Base-by-base conservation (phyloP, 495 filamentous ascomycete genomes). In the Penicillium salamii region DNA sequence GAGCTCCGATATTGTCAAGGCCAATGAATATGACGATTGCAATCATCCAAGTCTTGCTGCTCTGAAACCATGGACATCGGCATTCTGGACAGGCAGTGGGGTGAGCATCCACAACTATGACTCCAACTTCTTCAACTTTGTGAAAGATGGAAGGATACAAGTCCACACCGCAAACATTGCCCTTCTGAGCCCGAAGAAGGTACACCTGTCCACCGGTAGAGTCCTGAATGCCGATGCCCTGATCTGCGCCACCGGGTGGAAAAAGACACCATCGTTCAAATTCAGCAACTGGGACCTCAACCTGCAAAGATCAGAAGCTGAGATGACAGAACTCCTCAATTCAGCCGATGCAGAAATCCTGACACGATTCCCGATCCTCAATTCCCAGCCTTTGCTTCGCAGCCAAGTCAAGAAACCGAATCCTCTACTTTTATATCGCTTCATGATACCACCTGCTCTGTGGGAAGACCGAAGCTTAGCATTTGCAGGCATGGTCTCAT, bases 101-200 rank as follows among this genome's bases (percentile, higher is more conserved):
- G 70, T 83, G 34, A 74, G 70, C 39, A 82, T 85, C 49, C 67
- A 84, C 33, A 86, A 86, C 63, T 85, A 82, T 48, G 71, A 73
- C 3, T 77, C 70, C 6, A 67, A 79, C 54, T 66, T 85, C 49
- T 82, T 79, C 49, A 73, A 81, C 2, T 55, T 74, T 1, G 67
- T 87, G 2, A 66, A 64, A 18, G 69, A 73, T 40, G 79, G 78
- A 7, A 75, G 62, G 15, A 70, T 85, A 26, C 71, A 62, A 5
- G 72, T 87, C 5, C 76, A 85, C 54, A 71, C 81, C 34, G 72
- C 75, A 14, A 78, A 86, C 52, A 69, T 87, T n/a, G 63, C 55
- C 0, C 41, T 51, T 1, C 65, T 86, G 0, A 50, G 51, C 7
- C 26, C 43, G 0, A 48, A 63, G 1, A 71, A 52, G 0, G 70